phyloP scores from a whole-genome alignment of 2,329 filamentous ascomycete genomes.

The Cordyceps farinosa region DNA sequence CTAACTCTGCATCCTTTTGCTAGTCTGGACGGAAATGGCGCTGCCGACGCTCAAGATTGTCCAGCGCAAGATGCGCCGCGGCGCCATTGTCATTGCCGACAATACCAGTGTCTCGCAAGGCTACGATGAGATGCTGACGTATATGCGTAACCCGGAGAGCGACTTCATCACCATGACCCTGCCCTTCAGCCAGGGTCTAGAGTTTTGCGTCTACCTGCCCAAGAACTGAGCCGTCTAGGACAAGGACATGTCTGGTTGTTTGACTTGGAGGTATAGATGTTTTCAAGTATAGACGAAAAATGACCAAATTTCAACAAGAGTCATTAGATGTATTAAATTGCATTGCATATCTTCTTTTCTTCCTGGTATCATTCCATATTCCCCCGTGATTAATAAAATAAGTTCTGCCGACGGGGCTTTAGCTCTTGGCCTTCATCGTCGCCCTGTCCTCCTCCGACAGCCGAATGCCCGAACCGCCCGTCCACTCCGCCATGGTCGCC shows the following conservation, averaged over 20 bases:
- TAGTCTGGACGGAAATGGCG: constrained; percentile 51
- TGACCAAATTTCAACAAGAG: not conserved
- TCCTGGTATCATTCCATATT: constrained; percentile 3
- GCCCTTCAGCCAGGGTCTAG: constrained; percentile 23
- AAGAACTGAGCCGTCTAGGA: not conserved
- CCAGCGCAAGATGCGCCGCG: constrained; percentile 38
- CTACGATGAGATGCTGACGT: constrained; percentile 44
- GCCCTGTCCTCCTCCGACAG: not conserved
- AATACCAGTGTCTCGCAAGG: constrained; percentile 38
- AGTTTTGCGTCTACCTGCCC: constrained; percentile 23
- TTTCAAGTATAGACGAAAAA: not conserved
- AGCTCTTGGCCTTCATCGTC: not conserved
- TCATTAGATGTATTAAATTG: constrained; percentile 2
- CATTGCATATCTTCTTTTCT: not conserved
- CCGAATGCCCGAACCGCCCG: constrained; percentile 11
- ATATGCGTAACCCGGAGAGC: constrained; percentile 39
- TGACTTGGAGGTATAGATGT: not conserved
- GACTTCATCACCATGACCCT: constrained; percentile 39
- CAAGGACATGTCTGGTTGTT: not conserved
- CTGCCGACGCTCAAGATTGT: constrained; percentile 46
- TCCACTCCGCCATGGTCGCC: constrained; percentile 26
- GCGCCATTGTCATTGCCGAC: constrained; percentile 45
- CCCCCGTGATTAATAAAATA: not conserved
- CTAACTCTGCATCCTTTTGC: not conserved
- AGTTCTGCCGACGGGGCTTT: not conserved